Evolutionary conservation across 2,329 filamentous ascomycete genomes (phyloP).

Genomic region (Colletotrichum liriopes): DNA sequence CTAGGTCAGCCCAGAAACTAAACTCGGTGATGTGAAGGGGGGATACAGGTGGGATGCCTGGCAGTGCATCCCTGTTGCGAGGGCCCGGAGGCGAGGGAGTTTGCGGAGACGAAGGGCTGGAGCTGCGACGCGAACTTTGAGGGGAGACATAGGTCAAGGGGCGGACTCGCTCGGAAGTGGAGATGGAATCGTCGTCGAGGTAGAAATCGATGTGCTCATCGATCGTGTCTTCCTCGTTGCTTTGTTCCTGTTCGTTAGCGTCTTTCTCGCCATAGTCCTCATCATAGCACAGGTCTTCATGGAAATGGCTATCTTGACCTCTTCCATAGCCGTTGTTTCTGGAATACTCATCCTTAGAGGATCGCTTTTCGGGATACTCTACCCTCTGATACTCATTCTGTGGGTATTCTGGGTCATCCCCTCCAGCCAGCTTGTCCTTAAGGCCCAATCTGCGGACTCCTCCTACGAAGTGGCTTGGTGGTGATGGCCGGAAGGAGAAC

Average conservation of each 20-base stretch:
- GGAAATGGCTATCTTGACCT: not conserved
- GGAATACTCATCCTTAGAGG: too few species aligned
- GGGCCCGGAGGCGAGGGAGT: not conserved
- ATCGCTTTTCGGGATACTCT: too few species aligned
- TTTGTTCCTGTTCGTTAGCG: not conserved
- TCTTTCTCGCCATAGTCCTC: not conserved
- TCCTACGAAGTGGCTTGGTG: not conserved
- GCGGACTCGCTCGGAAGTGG: not conserved
- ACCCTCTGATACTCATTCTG: too few species aligned
- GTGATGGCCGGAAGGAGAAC: not conserved
- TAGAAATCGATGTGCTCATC: constrained; percentile 14
- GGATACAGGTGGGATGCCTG: not conserved
- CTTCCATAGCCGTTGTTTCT: not conserved
- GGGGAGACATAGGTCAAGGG: constrained; percentile 11
- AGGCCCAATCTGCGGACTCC: not conserved
- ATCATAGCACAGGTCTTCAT: not conserved
- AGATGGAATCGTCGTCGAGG: constrained; percentile 11
- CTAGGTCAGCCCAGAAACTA: not conserved
- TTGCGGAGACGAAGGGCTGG: not conserved
- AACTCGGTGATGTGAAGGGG: not conserved
- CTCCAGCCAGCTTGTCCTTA: not conserved
- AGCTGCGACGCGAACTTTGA: not conserved
- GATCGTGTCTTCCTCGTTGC: not conserved
- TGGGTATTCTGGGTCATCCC: not conserved
- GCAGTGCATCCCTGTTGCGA: not conserved